Evolutionary conservation across 192 early-diverging fungal species (phyloP), one percentile per base, ranked within the genome.

Genomic region (Thamnidium elegans): DNA sequence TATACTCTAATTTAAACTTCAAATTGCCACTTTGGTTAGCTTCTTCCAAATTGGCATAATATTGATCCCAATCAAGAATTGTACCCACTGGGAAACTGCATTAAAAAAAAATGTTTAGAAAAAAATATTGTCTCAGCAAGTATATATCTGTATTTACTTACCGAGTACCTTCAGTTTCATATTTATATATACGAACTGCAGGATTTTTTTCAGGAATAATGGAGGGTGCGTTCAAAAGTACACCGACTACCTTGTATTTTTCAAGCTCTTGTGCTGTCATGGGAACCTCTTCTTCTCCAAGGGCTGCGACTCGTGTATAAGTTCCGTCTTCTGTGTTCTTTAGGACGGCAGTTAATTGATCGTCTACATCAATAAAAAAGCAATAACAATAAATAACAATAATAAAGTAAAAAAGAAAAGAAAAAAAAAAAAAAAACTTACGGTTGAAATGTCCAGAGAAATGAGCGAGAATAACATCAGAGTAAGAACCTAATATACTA

Each of bases 401-500:
- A n/a, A n/a, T n/a, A n/a, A n/a, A n/a, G n/a, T 42, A 14, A 45
- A 54, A 42, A 46, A 66, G n/a, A 13, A 53, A 30, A 45, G n/a
- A n/a, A 11, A 13, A 46, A 13, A 61, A n/a, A 51, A 9, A 19
- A 23, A 39, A 34, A 4, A 15, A 19, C 59, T 68, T 61, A 74
- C 63, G 36, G 23, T 74, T 74, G 7, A 67, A 69, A 55, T 74
- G 72, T 2, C 77, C 77, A 20, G 77, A 72, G 21, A 78, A 72
- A 34, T 78, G 77, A 3, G 70, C 70, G 20, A 42, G 39, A 45
- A 78, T 71, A 3, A 65, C 17, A 58, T 72, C 67, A 26, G 70
- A 52, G 39, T 63, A 78, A 21, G 60, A 8, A 7, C 77, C 77
- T 11, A 78, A 53, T 3, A 78, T n/a, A 19, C 72, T 30, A 19